Evolutionary conservation across 768 basidiomycete genomes (phyloP).

Genomic region (Mycena floridula): DNA sequence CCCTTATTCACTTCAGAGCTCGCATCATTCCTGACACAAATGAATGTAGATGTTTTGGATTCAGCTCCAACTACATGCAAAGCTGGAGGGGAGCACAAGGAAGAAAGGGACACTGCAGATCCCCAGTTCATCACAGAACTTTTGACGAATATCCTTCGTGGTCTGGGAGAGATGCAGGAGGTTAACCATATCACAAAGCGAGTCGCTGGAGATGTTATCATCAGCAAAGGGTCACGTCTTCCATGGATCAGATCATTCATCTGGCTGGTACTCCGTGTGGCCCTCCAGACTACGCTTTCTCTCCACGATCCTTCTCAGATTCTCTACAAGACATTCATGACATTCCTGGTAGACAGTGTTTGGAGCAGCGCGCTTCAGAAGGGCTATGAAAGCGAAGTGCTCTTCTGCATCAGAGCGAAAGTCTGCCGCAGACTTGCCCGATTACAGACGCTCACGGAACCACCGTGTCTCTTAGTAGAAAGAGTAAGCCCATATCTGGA

Average conservation of each 20-base stretch:
- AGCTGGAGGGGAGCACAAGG: constrained; percentile 25
- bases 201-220: constrained; percentile 39
- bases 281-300: constrained; percentile 31
- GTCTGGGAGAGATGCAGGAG: constrained; percentile 26
- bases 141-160: constrained; percentile 38
- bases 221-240: constrained; percentile 26
- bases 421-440: no score
- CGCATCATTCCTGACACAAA: constrained; percentile 29
- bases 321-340: constrained; percentile 43
- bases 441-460: no score
- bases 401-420: constrained; percentile 31
- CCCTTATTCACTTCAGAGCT: constrained; percentile 27
- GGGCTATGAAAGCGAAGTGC: constrained; percentile 25
- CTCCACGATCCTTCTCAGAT: constrained; percentile 3
- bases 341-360: constrained; percentile 29
- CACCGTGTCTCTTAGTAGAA: no score
- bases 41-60: constrained; percentile 29
- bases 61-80: constrained; percentile 29
- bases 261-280: constrained; percentile 45
- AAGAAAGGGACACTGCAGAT: constrained; percentile 33
- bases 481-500: constrained; percentile 9
- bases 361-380: constrained; percentile 15
- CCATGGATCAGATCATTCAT: constrained; percentile 47
- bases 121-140: constrained; percentile 45
- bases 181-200: constrained; percentile 32